Percentiles rank a stretch among this genome's conserved stretches.
These are phyloP conservation scores for Hymenoscyphus fraxineus DNA, from an alignment of 2,329 filamentous ascomycete genomes.

Conservation along the genomic window DNA sequence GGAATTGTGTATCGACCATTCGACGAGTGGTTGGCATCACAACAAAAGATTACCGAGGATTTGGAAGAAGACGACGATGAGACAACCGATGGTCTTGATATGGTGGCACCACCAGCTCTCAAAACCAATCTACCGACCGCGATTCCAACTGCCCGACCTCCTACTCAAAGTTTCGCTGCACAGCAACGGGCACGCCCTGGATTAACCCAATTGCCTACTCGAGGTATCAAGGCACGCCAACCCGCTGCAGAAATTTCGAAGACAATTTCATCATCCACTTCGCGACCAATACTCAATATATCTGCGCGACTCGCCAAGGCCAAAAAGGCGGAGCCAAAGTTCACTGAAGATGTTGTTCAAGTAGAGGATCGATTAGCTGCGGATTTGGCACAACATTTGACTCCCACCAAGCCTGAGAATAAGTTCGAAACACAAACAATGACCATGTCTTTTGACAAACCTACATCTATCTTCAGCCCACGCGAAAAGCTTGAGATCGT, in stretches of 20 bases:
- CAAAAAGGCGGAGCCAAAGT: constrained; percentile 18
- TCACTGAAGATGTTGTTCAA: constrained; percentile 24
- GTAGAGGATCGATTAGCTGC: constrained; percentile 33
- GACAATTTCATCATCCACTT: constrained; percentile 13
- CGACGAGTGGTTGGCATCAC: constrained; percentile 56
- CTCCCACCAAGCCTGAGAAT: constrained; percentile 24
- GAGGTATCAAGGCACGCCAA: constrained; percentile 22
- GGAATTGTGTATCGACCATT: constrained; percentile 63
- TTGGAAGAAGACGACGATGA: constrained; percentile 14
- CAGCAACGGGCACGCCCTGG: constrained; percentile 59
- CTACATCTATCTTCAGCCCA: constrained; percentile 49
- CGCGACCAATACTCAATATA: constrained; percentile 18
- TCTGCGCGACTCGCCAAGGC: constrained; percentile 12
- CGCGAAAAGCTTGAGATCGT: constrained; percentile 49
- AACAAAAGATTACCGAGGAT: constrained; percentile 27
- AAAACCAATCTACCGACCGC: constrained; percentile 9
- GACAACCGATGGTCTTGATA: constrained; percentile 18
- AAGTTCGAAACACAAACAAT: constrained; percentile 30
- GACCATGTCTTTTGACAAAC: constrained; percentile 38
- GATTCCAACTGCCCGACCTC: constrained; percentile 42
- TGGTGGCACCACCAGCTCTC: constrained; percentile 1
- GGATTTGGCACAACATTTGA: constrained; percentile 30
- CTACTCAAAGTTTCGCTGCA: constrained; percentile 62
- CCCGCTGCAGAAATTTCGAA: constrained; percentile 6
- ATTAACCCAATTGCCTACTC: constrained; percentile 33